These are phyloP conservation scores for Amanita rimosa DNA, from an alignment of 768 basidiomycete species.

Conservation along the genomic window DNA sequence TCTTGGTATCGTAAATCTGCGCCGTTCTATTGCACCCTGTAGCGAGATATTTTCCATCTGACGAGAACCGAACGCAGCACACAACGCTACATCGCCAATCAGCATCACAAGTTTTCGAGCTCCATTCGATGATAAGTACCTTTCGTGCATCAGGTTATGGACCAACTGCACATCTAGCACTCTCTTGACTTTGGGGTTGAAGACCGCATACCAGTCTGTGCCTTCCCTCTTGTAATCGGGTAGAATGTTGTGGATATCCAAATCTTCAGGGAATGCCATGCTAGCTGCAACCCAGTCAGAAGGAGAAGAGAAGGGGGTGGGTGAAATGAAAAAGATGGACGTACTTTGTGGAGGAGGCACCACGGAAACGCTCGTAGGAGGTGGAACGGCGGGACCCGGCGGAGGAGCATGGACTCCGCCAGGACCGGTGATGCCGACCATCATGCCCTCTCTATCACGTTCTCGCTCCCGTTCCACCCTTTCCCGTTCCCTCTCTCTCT, in stretches of 20 bases:
- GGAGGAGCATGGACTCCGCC: constrained; percentile 6
- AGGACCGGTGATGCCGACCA: constrained; percentile 6
- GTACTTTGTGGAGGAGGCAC: constrained; percentile 7
- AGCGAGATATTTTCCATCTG: constrained; percentile 86
- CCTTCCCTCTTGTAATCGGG: constrained; percentile 64
- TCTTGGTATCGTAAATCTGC: constrained; percentile 90
- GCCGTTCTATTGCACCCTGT: constrained; percentile 95
- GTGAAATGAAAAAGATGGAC: neutral
- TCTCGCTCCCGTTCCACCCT: constrained; percentile 3
- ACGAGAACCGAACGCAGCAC: constrained; percentile 91
- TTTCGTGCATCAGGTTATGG: constrained; percentile 86
- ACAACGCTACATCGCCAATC: constrained; percentile 26
- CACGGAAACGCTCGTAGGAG: constrained; percentile 6
- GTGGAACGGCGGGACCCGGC: neutral
- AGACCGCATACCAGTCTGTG: constrained; percentile 81
- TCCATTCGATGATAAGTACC: constrained; percentile 32
- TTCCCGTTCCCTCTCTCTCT: constrained; percentile 2
- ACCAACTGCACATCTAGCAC: constrained; percentile 70
- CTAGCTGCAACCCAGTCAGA: constrained; percentile 7
- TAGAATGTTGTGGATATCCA: constrained; percentile 26
- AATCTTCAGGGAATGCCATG: constrained; percentile 34
- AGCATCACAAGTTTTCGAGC: neutral
- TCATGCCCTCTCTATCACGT: constrained; percentile 1
- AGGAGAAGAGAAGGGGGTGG: neutral
- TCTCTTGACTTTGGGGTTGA: constrained; percentile 72